These are phyloP conservation scores for Talaromyces sp. DNA, from an alignment of 2,329 filamentous ascomycete genomes.

Conservation along the genomic window DNA sequence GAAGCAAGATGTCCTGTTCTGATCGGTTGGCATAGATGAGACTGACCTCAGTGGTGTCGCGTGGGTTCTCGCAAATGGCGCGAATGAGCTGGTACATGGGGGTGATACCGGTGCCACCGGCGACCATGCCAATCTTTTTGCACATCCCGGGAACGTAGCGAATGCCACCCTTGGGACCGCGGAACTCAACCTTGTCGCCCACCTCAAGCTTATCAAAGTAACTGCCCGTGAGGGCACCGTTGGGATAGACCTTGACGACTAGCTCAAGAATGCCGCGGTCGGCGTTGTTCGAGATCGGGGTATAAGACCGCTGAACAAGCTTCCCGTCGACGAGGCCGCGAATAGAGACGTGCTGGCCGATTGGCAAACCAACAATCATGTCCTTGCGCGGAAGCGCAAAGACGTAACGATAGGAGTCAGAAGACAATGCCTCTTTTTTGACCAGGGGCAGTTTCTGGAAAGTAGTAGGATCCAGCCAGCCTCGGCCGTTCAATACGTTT, in stretches of 20 bases:
- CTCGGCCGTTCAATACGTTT: neutral
- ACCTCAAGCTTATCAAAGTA: conserved; percentile 31
- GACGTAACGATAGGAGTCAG: conserved; percentile 1
- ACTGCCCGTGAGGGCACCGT: conserved; percentile 32
- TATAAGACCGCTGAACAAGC: conserved; percentile 52
- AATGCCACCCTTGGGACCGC: conserved; percentile 38
- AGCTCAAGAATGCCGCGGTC: conserved; percentile 34
- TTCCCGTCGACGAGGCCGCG: conserved; percentile 47
- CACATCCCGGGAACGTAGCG: conserved; percentile 30
- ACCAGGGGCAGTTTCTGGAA: conserved; percentile 3
- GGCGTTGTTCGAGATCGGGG: conserved; percentile 40
- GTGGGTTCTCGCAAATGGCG: conserved; percentile 59
- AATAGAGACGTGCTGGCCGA: conserved; percentile 56
- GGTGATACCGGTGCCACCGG: conserved; percentile 42
- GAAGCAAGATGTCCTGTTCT: conserved; percentile 58
- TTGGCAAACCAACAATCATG: conserved; percentile 51
- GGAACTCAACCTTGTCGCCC: conserved; percentile 34
- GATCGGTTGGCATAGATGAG: conserved; percentile 59
- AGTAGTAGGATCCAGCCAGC: conserved; percentile 2
- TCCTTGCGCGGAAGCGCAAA: conserved; percentile 43
- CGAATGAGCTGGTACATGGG: conserved; percentile 62
- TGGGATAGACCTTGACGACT: conserved; percentile 36
- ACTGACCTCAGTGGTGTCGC: conserved; percentile 54
- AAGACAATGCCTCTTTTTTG: conserved; percentile 1
- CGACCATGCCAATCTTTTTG: conserved; percentile 37